phyloP scores from a whole-genome alignment of 768 basidiomycete genomes.

The Lentinus tigrinus region DNA sequence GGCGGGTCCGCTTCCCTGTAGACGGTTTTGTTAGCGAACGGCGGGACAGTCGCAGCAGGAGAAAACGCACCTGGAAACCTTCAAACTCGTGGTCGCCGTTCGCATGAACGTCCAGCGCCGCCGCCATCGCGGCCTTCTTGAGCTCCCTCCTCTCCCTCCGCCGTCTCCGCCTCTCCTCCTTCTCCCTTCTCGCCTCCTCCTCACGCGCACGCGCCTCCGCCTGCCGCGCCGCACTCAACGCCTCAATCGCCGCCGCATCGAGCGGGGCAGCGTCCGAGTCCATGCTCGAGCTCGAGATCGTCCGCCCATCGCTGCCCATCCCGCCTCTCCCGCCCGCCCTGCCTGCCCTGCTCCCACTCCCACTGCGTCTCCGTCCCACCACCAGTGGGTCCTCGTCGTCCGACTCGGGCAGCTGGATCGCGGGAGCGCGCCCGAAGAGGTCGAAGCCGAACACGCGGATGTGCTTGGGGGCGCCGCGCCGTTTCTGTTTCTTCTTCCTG shows the following conservation, averaged over 20 bases:
- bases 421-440: slow-evolving; percentile 60
- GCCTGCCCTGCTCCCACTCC: not conserved
- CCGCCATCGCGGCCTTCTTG: slow-evolving; percentile 39
- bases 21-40: too few relatives aligned
- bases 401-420: slow-evolving; percentile 53
- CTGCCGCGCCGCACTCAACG: slow-evolving; percentile 44
- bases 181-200: slow-evolving; percentile 39
- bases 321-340: not conserved
- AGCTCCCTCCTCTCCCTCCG: slow-evolving; percentile 46
- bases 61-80: slow-evolving; percentile 60
- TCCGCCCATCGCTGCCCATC: not conserved
- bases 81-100: slow-evolving; percentile 47
- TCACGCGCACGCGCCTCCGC: slow-evolving; percentile 34
- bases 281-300: slow-evolving; percentile 39
- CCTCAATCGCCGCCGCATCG: slow-evolving; percentile 54
- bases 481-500: slow-evolving; percentile 15
- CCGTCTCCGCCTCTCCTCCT: slow-evolving; percentile 48
- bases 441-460: slow-evolving; percentile 67
- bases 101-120: slow-evolving; percentile 31
- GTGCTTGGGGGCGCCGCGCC: slow-evolving; percentile 29
- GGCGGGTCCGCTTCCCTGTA: slow-evolving; percentile 25
- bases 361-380: not conserved
- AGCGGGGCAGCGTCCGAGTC: slow-evolving; percentile 73
- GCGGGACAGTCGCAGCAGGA: too few relatives aligned
- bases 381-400: slow-evolving; percentile 36